These are phyloP conservation scores for Coemansia sp. DNA, from an alignment of 192 early-diverging fungal species.

Conservation along the genomic window DNA sequence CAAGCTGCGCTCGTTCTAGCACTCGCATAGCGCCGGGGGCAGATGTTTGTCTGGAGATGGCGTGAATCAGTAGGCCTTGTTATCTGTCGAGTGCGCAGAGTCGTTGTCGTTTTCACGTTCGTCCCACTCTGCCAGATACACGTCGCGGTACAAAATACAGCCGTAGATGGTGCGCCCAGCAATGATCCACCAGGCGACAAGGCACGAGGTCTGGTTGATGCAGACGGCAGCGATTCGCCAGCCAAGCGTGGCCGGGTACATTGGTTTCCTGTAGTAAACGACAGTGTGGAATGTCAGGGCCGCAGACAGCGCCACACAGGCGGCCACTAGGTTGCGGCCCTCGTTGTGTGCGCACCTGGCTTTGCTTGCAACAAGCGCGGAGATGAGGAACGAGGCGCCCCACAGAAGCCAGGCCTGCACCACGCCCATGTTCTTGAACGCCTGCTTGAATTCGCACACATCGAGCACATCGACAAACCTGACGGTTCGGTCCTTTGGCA, in stretches of 20 bases:
- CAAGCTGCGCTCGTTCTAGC: neutral
- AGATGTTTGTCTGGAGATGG: no score
- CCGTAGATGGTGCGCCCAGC: conserved; percentile 19
- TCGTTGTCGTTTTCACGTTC: neutral
- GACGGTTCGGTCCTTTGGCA: conserved; percentile 16
- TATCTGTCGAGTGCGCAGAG: neutral
- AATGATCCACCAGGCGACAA: conserved; percentile 36
- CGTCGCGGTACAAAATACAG: conserved; percentile 11
- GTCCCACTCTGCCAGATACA: conserved; percentile 19
- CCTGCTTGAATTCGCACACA: conserved; percentile 22
- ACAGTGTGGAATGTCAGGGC: conserved; percentile 22
- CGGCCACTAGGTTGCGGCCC: neutral
- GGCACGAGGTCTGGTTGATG: conserved; percentile 17
- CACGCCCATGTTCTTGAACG: conserved; percentile 22
- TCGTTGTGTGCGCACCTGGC: conserved; percentile 16
- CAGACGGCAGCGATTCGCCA: conserved; percentile 34
- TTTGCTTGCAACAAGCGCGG: neutral
- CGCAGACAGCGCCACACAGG: conserved; percentile 2
- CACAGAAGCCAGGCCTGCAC: conserved; percentile 13
- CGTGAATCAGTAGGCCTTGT: no score
- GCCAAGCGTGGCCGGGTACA: conserved; percentile 14
- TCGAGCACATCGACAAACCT: conserved; percentile 14
- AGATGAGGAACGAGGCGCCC: neutral
- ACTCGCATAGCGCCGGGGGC: no score
- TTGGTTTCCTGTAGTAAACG: conserved; percentile 22